Base-by-base conservation (phyloP, 495 filamentous ascomycete genomes). In the Penicillium dipodomyicola region DNA sequence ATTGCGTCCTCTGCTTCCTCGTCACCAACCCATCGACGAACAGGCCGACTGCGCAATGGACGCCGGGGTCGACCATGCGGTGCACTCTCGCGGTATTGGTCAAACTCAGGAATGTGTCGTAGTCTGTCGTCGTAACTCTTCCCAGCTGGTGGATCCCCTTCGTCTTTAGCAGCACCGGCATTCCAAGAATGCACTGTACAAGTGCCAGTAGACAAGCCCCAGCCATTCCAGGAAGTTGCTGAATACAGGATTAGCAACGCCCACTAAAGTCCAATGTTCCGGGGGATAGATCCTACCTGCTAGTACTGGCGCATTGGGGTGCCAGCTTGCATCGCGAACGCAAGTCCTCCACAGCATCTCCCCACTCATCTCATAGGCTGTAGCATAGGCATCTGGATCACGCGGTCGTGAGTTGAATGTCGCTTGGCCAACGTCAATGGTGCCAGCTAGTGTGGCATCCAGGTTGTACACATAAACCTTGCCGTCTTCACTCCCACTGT, bases 321-420 rank as follows among this genome's bases (percentile, higher is more conserved):
- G 94, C 94, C 94, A 98, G 61, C 87, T 91, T 23, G 89, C 91
- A 80, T 98, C 94, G 52, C 94, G 82, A 37, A 97, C 91, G 58
- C 92, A 88, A 1, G 92, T 92, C 65, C 80, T 80, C 88, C 90
- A 93, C 4, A 67, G 53, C 29, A 77, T 70, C 15, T 74, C 70
- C 15, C 69, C 67, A 25, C 67, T 64, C 35, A 75, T 72, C 30
- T 71, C 72, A 62, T 76, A 79, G 14, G 62, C 63, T 45, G 67
- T 69, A 10, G 67, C 64, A 41, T 71, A 71, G 1, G 69, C 51
- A 49, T 77, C 74, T 23, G 68, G 72, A 59, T 83, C 81, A 39
- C 75, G 75, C 17, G 84, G 84, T n/a, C 83, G 72, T 7, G 81
- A 77, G 49, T 84, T 74, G 27, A 68, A 44, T 0, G 92, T 96